Base-by-base conservation (phyloP, 352 stramenopile genomes). In the Globisporangium polare region DNA sequence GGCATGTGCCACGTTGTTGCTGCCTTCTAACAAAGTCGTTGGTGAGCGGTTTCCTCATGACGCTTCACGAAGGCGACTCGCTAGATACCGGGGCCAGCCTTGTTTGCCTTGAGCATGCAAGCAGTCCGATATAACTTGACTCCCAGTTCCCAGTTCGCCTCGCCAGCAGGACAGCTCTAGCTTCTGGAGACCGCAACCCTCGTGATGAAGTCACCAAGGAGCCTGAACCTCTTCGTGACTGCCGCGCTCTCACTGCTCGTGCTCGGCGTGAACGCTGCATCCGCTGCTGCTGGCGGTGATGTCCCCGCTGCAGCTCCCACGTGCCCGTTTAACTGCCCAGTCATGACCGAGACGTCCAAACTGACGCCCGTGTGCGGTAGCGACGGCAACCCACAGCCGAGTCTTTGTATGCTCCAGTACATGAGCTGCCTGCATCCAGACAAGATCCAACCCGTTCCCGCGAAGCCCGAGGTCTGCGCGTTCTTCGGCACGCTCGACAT, bases 341-440 rank as follows among this genome's bases (percentile, higher is more conserved):
- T 45, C 13, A 13, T 45, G 39, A 20, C 13, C 17, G 18, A 20
- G 13, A 31, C 17, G 10, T 60, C 39, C 26, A 10, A 20, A 2
- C 26, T 53, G 6, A 24, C 12, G 20, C 56, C 60, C 5, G 68
- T 74, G 24, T 75, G 68, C 24, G 65, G 61, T 27, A 56, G 42
- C 13, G 50, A 73, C 22, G 50, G 53, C 17, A 13, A 29, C 4
- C 54, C 49, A 24, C 68, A 71, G 54, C 3, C 53, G 24, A 71
- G 66, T 45, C 2, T 54, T 13, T 73, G 66, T 18, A 17, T 53
- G 8, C 37, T 63, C 37, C 7, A 46, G 42, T 42, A 58, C 46
- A 46, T 42, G 13, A 41, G 45, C 18, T 67, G 61, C 46, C 18
- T 26, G 26, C n/a, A 42, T 1, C 27, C 33, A 3, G 15, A 12